Evolutionary conservation across 108 stramenopile genomes (phyloP).

Genomic region (Seminavis robusta): DNA sequence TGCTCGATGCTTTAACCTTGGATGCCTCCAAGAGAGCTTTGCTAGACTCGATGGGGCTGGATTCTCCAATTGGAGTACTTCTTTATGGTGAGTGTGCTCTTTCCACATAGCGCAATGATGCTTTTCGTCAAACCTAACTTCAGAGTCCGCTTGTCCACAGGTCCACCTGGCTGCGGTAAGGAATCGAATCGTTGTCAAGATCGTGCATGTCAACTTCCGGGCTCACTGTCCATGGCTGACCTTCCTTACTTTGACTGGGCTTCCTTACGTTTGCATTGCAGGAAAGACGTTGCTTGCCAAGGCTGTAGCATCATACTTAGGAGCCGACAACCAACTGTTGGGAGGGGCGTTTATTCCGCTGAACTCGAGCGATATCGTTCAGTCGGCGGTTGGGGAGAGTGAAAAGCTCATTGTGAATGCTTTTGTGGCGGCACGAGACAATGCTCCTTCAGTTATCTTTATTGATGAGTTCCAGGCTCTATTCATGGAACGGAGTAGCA

Average conservation of each 20-base stretch:
- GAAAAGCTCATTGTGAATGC: constrained; percentile 73
- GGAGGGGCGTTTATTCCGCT: constrained; percentile 73
- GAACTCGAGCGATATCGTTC: constrained; percentile 68
- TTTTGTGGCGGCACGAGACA: constrained; percentile 66
- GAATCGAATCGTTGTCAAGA: too few relatives aligned
- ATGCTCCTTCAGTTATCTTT: constrained; percentile 77
- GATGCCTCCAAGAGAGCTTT: constrained; percentile 46
- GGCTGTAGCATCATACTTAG: constrained; percentile 53
- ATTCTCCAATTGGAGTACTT: constrained; percentile 67
- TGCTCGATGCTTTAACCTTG: constrained; percentile 72
- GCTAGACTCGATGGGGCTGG: constrained; percentile 49
- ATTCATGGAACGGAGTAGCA: constrained; percentile 60
- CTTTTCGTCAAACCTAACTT: too few relatives aligned
- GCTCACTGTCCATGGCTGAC: too few relatives aligned
- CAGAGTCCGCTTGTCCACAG: too few relatives aligned
- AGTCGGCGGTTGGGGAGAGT: constrained; percentile 70
- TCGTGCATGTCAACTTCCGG: too few relatives aligned
- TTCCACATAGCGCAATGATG: too few relatives aligned
- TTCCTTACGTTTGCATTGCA: too few relatives aligned
- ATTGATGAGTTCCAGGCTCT: constrained; percentile 86
- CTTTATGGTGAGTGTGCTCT: constrained; percentile 81
- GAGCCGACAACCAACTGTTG: constrained; percentile 6
- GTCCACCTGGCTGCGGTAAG: too few relatives aligned
- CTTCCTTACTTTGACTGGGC: too few relatives aligned
- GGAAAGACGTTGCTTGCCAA: constrained; percentile 85